Base-by-base conservation (phyloP, 2,329 filamentous ascomycete genomes). In the Beauveria asiatica region DNA sequence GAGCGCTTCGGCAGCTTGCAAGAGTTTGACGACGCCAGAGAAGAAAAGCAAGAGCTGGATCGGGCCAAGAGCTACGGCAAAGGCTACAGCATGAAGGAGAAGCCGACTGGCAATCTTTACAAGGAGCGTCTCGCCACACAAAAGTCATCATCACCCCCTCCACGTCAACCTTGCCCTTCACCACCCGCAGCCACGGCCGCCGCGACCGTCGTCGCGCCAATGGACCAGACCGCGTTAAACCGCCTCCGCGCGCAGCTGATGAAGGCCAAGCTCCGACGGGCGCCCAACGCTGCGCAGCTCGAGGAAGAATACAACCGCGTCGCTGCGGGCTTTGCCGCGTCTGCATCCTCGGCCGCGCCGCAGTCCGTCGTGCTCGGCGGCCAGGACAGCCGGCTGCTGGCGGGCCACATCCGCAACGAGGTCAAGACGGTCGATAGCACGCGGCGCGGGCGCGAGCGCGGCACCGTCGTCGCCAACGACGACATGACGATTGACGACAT, bases 401-500 rank as follows among this genome's bases (percentile, higher is more conserved):
- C 92, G 19, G 91, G 89, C 8, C 75, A 76, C 0, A 37, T 52
- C n/a, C 79, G 85, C 5, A 80, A 75, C 21, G 94, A 97, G 74
- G 89, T 93, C 60, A 92, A 87, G 66, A 77, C 84, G 0, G 79
- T 97, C 8, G 84, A 87, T 27, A 96, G 87, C 27, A 96, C 85
- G 61, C 94, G 89, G 69, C 85, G 92, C 52, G 93, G 92, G 3
- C 82, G 84, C 6, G 92, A 96, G 72, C 85, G 92, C 58, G 94
- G 93, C 1, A 81, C 86, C 8, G 89, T 99, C 6, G 85, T 90
- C 66, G 91, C 94, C 65, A 97, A 97, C 69, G 89, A 95, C 57
- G 92, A 97, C 67, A 97, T 99, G 92, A 87, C 80, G 33, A 89
- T 99, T 62, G 92, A 96, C 58, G 94, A 99, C 72, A 99, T 99